phyloP scores from a whole-genome alignment of 345 rosid species.

The Salix caprea region DNA sequence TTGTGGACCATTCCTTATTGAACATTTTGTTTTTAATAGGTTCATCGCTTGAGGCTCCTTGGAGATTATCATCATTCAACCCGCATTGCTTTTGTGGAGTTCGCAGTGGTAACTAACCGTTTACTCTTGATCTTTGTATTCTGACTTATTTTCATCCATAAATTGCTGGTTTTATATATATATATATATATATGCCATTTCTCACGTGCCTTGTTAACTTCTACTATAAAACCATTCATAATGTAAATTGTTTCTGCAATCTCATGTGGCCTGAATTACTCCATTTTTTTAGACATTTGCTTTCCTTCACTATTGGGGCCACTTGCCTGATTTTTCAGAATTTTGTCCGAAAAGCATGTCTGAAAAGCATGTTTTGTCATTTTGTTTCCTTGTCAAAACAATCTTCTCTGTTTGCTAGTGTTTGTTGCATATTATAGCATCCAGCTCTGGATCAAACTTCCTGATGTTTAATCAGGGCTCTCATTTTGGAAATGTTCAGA shows the following conservation, averaged over 20 bases:
- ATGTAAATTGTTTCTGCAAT: neutral
- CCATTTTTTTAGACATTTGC: neutral
- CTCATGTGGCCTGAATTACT: neutral
- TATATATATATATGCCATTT: neutral
- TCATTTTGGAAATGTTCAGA: neutral
- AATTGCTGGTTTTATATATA: neutral
- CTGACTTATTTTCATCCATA: neutral
- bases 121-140: neutral
- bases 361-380: neutral
- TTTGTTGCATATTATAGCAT: neutral
- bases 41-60: slow-evolving; percentile 85
- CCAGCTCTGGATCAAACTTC: neutral
- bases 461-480: neutral
- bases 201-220: neutral
- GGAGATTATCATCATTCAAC: slow-evolving; percentile 93
- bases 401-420: neutral
- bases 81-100: slow-evolving; percentile 95
- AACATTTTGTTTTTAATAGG: slow-evolving; percentile 37
- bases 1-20: neutral
- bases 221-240: neutral
- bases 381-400: neutral
- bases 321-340: neutral
- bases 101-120: slow-evolving; percentile 48
- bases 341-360: neutral
- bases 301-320: neutral